These are phyloP conservation scores for Lachnellula arida DNA, from an alignment of 2,329 filamentous ascomycete genomes.

Conservation along the genomic window DNA sequence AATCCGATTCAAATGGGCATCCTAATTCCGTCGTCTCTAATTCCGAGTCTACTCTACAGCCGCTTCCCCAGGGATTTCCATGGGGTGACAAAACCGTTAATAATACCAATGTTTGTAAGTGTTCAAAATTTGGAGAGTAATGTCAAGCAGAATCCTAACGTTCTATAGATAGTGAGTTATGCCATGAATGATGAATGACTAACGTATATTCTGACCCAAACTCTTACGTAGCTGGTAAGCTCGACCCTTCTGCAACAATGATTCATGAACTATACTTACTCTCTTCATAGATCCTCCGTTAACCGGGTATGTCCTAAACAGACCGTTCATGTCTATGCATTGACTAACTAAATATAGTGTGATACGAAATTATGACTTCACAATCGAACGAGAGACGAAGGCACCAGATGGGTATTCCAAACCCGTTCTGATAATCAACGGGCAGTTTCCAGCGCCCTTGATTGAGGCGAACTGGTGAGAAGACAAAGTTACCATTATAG, in stretches of 20 bases:
- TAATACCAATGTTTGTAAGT: slow-evolving; percentile 33
- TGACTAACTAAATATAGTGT: slow-evolving; percentile 25
- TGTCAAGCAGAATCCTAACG: background rate
- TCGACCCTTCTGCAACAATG: background rate
- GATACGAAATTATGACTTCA: slow-evolving; percentile 32
- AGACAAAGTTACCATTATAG: background rate
- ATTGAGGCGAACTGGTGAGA: slow-evolving; percentile 33
- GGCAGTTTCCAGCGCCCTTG: slow-evolving; percentile 31
- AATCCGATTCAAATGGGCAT: background rate
- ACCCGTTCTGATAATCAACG: slow-evolving; percentile 48
- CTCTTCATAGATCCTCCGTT: slow-evolving; percentile 5
- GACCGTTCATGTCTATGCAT: background rate
- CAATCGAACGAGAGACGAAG: slow-evolving; percentile 22
- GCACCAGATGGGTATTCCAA: slow-evolving; percentile 36
- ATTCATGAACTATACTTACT: background rate
- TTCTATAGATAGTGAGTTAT: slow-evolving; percentile 6
- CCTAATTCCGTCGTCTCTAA: background rate
- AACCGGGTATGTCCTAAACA: slow-evolving; percentile 7
- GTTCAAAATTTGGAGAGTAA: background rate
- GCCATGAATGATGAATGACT: background rate
- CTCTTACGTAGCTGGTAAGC: slow-evolving; percentile 5
- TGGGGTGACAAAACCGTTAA: slow-evolving; percentile 45
- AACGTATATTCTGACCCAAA: background rate
- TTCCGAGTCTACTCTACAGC: slow-evolving; percentile 14
- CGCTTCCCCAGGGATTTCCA: slow-evolving; percentile 45